These are phyloP conservation scores for Solanum stenotomum DNA, from an alignment of 257 asterid species.

Conservation along the genomic window DNA sequence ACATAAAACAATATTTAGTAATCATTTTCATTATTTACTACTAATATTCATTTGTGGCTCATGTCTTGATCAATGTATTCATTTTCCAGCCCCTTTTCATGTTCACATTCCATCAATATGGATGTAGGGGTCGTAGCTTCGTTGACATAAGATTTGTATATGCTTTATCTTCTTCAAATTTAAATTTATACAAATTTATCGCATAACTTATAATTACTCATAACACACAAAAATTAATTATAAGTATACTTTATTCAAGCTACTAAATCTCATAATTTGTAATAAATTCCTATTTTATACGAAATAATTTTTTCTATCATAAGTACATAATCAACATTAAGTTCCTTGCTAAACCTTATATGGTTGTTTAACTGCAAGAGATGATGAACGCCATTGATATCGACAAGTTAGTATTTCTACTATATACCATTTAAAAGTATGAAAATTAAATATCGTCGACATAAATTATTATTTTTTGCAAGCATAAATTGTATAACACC, in stretches of 20 bases:
- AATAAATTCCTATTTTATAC: neutral
- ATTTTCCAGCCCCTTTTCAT: too few relatives aligned
- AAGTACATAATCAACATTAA: neutral
- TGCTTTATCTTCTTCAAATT: too few relatives aligned
- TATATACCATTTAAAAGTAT: neutral
- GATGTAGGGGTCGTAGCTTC: too few relatives aligned
- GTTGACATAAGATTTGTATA: neutral
- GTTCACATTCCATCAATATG: too few relatives aligned
- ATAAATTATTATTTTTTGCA: neutral
- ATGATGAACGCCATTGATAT: too few relatives aligned
- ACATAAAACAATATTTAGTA: neutral
- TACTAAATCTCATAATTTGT: neutral
- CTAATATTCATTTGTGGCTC: neutral
- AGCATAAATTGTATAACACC: neutral
- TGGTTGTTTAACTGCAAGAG: neutral
- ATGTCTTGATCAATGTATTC: neutral
- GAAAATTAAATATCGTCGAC: neutral
- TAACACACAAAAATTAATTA: neutral
- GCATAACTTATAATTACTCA: too few relatives aligned
- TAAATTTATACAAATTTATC: too few relatives aligned
- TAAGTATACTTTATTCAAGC: too few relatives aligned
- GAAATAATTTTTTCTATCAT: neutral
- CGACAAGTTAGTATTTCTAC: neutral
- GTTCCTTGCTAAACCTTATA: neutral
- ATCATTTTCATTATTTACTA: neutral